Evolutionary conservation across 371 early-diverging fungal species (phyloP).

Genomic region (Mucor irregularis): DNA sequence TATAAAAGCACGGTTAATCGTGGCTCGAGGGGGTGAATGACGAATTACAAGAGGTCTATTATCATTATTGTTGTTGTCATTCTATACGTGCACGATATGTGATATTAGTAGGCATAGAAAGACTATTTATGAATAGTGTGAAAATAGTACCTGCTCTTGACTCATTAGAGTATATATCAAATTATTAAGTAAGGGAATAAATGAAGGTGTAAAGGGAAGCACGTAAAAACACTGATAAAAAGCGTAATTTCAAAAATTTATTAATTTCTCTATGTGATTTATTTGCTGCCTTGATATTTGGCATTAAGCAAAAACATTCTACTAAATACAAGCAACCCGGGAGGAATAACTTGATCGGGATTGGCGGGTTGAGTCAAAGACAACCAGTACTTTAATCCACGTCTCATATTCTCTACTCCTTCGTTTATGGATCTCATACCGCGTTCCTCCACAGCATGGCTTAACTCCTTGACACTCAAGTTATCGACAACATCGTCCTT

Average conservation of each 20-base stretch:
- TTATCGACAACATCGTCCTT: conserved; percentile 49
- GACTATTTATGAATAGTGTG: neutral
- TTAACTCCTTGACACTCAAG: conserved; percentile 43
- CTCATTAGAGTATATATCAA: neutral
- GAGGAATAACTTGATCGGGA: conserved; percentile 42
- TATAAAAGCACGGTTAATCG: neutral
- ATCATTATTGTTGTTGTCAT: too few species aligned
- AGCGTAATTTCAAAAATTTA: neutral
- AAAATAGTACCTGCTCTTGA: neutral
- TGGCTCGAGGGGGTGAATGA: too few species aligned
- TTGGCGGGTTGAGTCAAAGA: conserved; percentile 27
- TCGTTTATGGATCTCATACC: conserved; percentile 62
- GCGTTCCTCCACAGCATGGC: conserved; percentile 62
- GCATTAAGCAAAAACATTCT: conserved; percentile 64
- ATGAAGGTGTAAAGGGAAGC: neutral
- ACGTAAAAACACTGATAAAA: neutral
- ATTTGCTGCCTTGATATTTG: conserved; percentile 25
- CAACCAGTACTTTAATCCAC: conserved; percentile 61
- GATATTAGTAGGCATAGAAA: too few species aligned
- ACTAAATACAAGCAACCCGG: conserved; percentile 60
- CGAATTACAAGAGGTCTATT: too few species aligned
- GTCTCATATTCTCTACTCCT: conserved; percentile 49
- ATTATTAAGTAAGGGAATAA: neutral
- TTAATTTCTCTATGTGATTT: neutral
- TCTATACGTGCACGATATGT: too few species aligned